Conservation (phyloP, 768 basidiomycete genomes). For the Mycena galopus region DNA sequence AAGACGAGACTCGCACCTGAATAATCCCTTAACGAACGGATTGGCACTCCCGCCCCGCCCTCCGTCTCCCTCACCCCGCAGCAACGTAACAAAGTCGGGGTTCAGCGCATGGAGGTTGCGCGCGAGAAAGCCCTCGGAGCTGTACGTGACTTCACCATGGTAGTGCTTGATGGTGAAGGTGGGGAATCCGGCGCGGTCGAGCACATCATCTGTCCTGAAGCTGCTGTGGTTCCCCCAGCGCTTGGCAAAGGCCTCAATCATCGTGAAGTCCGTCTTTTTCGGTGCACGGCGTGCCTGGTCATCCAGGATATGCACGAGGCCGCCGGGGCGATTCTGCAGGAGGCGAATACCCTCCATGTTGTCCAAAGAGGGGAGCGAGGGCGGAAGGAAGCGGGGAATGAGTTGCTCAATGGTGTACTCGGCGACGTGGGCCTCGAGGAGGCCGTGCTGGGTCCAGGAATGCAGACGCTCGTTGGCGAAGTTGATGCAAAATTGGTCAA, state of each 20-base stretch:
- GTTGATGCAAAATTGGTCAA: constrained; percentile 97
- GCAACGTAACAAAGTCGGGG: constrained; percentile 91
- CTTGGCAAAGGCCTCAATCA: constrained; percentile 95
- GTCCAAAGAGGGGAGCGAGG: constrained; percentile 84
- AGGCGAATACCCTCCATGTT: constrained; percentile 92
- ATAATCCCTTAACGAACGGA: constrained; percentile 92
- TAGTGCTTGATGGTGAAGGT: constrained; percentile 95
- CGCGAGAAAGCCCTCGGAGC: constrained; percentile 90
- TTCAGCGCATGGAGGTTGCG: constrained; percentile 91
- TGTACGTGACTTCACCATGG: constrained; percentile 92
- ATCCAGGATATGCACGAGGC: constrained; percentile 97
- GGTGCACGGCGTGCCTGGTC: constrained; percentile 89
- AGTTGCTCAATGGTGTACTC: constrained; percentile 87
- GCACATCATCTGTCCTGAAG: constrained; percentile 83
- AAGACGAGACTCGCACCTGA: constrained; percentile 52
- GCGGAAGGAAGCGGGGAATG: constrained; percentile 73
- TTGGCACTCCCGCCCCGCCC: constrained; percentile 77
- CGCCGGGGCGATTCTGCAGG: constrained; percentile 88
- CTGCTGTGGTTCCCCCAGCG: constrained; percentile 94
- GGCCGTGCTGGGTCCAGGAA: constrained; percentile 79
- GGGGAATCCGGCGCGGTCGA: constrained; percentile 82
- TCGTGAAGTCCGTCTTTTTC: constrained; percentile 93
- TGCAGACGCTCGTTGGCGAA: constrained; percentile 95
- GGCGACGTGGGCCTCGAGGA: constrained; percentile 85
- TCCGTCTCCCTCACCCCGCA: constrained; percentile 77